These are phyloP conservation scores for Alternaria solani DNA, from an alignment of 2,329 filamentous ascomycete species.

Conservation along the genomic window DNA sequence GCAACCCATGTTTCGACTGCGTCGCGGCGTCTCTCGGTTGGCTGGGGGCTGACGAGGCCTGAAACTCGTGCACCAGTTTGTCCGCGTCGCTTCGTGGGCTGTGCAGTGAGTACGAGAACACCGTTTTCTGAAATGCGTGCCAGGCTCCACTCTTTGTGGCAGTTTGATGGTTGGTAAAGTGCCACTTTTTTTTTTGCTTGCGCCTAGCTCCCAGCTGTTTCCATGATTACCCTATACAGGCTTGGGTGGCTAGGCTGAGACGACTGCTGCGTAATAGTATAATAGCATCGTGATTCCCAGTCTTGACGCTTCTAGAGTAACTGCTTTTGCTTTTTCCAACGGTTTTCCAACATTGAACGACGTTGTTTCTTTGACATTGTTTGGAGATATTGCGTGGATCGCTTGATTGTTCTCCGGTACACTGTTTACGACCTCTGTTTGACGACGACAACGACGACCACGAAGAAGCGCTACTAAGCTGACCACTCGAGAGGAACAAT, in stretches of 20 bases:
- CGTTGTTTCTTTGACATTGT: constrained; percentile 5
- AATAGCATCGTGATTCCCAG: constrained; percentile 13
- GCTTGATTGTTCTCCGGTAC: constrained; percentile 6
- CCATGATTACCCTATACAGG: constrained; percentile 20
- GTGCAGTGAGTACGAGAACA: constrained; percentile 14
- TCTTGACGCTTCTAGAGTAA: constrained; percentile 4
- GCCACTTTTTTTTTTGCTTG: constrained; percentile 14
- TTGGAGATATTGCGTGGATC: constrained; percentile 3
- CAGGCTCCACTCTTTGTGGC: constrained; percentile 9
- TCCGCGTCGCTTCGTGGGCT: constrained; percentile 28
- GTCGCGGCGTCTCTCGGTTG: constrained; percentile 32
- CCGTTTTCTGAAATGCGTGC: constrained; percentile 8
- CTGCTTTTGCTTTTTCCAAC: constrained; percentile 12
- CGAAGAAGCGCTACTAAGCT: constrained; percentile 1
- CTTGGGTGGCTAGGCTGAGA: constrained; percentile 25
- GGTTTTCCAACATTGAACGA: not conserved
- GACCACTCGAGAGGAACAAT: not conserved
- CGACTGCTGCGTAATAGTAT: constrained; percentile 17
- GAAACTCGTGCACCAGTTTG: constrained; percentile 34
- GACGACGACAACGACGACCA: constrained; percentile 8
- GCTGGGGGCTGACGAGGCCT: constrained; percentile 44
- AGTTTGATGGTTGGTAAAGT: constrained; percentile 3
- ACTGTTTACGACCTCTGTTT: constrained; percentile 17
- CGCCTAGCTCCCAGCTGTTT: constrained; percentile 19
- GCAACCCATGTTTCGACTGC: constrained; percentile 36